Evolutionary conservation across 345 rosid species (phyloP), one percentile per base, ranked within the genome.

Genomic region (Populus deltoides): DNA sequence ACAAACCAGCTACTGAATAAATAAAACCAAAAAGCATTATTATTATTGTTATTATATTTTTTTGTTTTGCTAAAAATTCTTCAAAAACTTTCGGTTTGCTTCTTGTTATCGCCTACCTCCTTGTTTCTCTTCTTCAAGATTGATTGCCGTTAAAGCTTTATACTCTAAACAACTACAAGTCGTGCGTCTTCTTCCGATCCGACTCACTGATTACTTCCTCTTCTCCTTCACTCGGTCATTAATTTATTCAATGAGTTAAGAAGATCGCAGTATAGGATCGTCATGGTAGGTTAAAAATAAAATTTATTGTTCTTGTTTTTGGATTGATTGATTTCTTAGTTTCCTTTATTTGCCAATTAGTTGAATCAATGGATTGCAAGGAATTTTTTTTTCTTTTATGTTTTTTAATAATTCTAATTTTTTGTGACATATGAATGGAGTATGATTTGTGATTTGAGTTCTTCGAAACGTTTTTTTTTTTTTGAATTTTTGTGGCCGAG

Each of bases 251-350:
- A 79, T 79, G 77, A 73, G 74, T 65, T 73, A 47, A 22, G 66
- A 80, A 75, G 78, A 75, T 75, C 79, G 72, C 79, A 35, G 72
- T 62, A 29, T 49, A 70, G 75, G 65, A 80, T 70, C 79, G 67
- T 59, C 75, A 80, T 80, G 83, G 83, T 80, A 36, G 70, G 33
- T 75, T 74, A 3, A 29, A 36, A 43, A 79, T 24, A 55, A 15
- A 16, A 31, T 49, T 2, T 55, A 31, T 17, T 62, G 6, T 69
- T 41, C n/a, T 57, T 25, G 11, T 38, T 55, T 77, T 70, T 66
- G 33, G 59, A 59, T 70, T 72, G 53, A 18, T 39, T 68, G 59
- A 33, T 57, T 67, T 12, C 11, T 79, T 73, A 6, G 33, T n/a
- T 31, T 20, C 9, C 16, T 55, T 39, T 49, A 38, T 66, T 74